Percentiles rank a stretch among this genome's conserved stretches.
These are phyloP conservation scores for Diplosphaera chodatii DNA, from an alignment of 139 green algal genomes.

Conservation along the genomic window DNA sequence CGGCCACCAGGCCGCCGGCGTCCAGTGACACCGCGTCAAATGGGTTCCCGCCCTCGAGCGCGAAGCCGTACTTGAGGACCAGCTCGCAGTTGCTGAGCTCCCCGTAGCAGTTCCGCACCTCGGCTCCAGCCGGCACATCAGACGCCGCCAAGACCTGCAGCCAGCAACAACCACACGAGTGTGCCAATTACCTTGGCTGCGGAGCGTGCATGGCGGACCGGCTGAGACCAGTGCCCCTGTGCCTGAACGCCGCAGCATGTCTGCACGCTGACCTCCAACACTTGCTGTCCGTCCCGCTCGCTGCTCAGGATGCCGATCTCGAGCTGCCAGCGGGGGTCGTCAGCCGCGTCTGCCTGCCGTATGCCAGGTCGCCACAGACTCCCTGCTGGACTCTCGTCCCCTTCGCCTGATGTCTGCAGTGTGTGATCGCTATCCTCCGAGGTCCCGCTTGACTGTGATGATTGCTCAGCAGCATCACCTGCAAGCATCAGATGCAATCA, in stretches of 20 bases:
- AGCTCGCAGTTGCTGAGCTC: slow-evolving; percentile 55
- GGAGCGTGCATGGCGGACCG: too few relatives aligned
- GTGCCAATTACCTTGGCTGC: too few relatives aligned
- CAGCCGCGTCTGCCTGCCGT: not conserved
- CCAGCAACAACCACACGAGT: too few relatives aligned
- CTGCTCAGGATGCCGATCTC: slow-evolving; percentile 63
- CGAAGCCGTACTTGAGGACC: slow-evolving; percentile 63
- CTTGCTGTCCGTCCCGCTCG: slow-evolving; percentile 17
- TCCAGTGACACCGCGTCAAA: slow-evolving; percentile 30
- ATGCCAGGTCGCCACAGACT: not conserved
- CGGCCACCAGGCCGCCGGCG: slow-evolving; percentile 20
- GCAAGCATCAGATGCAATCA: too few relatives aligned
- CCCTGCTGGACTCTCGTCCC: slow-evolving; percentile 9
- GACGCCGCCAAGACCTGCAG: slow-evolving; percentile 63
- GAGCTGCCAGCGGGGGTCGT: slow-evolving; percentile 33
- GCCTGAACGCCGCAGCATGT: too few relatives aligned
- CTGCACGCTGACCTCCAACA: slow-evolving; percentile 10
- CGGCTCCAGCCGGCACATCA: slow-evolving; percentile 22
- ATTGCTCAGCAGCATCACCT: too few relatives aligned
- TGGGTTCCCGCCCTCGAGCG: slow-evolving; percentile 35
- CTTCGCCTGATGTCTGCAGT: slow-evolving; percentile 3
- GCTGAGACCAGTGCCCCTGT: too few relatives aligned
- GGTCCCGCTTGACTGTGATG: too few relatives aligned
- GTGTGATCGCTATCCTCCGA: not conserved
- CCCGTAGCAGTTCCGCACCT: slow-evolving; percentile 62